Evolutionary conservation across 2,329 filamentous ascomycete species (phyloP), one percentile per base, ranked within the genome.

Genomic region (Aspergillus transmontanensis): DNA sequence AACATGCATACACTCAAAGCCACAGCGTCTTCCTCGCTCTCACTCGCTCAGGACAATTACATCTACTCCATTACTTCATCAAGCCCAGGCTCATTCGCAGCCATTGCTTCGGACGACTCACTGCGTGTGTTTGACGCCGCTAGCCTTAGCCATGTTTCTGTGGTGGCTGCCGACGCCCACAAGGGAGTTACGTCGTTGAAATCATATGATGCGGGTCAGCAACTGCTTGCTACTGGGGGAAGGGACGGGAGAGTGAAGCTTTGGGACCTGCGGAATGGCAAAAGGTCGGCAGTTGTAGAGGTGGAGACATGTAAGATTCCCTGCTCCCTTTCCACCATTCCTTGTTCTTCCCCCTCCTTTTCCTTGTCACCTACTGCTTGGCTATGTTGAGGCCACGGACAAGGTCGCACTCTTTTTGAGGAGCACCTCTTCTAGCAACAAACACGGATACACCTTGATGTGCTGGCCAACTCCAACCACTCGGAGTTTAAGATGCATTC

Each of bases 51-150:
- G 43, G 75, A 75, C 34, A 80, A 74, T 64, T 82, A 81, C 71
- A 81, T 82, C 66, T 81, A 81, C 68, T 73, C 74, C 11, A 72
- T 81, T 57, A 69, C 73, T 6, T 65, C 72, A 2, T 71, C 72
- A 9, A 71, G 71, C 16, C 65, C 69, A 28, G 69, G 69, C 28
- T 69, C 70, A 10, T 74, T 82, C 51, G 79, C 79, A 16, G 78
- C 77, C 48, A 81, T 81, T 60, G 79, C 79, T 9, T 82, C 80
- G 21, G 79, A 82, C 71, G 78, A 81, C 69, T 81, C 80, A 21
- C 69, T 82, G 57, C 77, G 79, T 16, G 65, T 79, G 9, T 77
- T 81, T 63, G 77, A 80, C 67, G 75, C 74, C 34, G 65, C 71
- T 46, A 70, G 72, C 55, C 71, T 81, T 46, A 65, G 72, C 21